phyloP scores from a whole-genome alignment of 2,329 filamentous ascomycete species.

The Aureobasidium namibiae region DNA sequence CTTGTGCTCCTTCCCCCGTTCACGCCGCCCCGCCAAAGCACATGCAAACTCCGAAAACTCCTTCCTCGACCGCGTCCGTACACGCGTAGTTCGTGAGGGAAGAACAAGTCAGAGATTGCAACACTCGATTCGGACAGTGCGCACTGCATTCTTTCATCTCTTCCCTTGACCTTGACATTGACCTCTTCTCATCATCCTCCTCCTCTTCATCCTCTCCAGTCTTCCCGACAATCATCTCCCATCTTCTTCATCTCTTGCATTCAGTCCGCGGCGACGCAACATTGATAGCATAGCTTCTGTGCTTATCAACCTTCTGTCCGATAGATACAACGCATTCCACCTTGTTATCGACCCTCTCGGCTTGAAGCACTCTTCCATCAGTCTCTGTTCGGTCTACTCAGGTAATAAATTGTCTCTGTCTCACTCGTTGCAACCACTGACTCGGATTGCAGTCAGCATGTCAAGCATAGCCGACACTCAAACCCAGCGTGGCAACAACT shows the following conservation, averaged over 20 bases:
- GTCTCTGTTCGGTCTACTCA: not conserved
- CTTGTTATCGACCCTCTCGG: slow-evolving; percentile 7
- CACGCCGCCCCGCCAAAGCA: slow-evolving; percentile 11
- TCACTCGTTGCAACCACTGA: not conserved
- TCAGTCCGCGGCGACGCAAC: slow-evolving; percentile 23
- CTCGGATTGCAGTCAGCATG: slow-evolving; percentile 19
- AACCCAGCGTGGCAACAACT: slow-evolving; percentile 23
- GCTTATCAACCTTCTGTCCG: slow-evolving; percentile 24
- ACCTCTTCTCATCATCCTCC: slow-evolving; percentile 1
- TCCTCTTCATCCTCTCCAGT: slow-evolving; percentile 16
- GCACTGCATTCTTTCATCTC: not conserved
- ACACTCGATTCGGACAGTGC: not conserved
- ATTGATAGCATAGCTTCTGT: slow-evolving; percentile 28
- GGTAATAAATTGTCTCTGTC: not conserved
- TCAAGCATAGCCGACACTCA: slow-evolving; percentile 27
- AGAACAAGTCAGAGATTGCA: slow-evolving; percentile 3
- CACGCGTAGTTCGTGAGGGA: not conserved
- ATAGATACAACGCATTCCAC: slow-evolving; percentile 13
- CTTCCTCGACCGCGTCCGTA: slow-evolving; percentile 14
- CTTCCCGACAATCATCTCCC: slow-evolving; percentile 19
- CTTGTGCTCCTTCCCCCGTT: slow-evolving; percentile 10
- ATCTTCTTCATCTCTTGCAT: slow-evolving; percentile 30
- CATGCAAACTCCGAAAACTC: slow-evolving; percentile 15
- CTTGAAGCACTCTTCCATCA: not conserved
- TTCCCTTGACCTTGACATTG: not conserved